Conservation (phyloP, 2,329 filamentous ascomycete species). For the Podosphaera fusca region DNA sequence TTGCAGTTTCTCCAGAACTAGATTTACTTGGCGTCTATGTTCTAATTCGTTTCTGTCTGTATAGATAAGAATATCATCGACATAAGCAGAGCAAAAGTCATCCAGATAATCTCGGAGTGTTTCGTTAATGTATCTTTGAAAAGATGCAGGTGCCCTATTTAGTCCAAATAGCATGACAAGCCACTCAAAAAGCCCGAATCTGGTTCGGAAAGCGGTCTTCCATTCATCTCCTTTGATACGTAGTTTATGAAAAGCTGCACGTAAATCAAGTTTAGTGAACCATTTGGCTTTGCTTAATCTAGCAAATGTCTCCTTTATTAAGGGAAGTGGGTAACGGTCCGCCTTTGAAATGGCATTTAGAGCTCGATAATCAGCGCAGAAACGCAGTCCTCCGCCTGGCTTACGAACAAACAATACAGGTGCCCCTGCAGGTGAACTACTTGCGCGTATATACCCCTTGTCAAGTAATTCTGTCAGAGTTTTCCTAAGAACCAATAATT, state of each 20-base stretch:
- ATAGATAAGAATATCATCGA: background rate
- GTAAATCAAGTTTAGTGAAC: background rate
- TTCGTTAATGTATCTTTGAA: background rate
- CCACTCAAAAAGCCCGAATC: background rate
- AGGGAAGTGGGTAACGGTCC: constrained; percentile 1
- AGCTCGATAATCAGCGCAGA: background rate
- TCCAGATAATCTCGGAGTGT: background rate
- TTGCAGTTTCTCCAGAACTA: background rate
- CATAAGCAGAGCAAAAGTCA: background rate
- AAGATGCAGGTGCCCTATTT: background rate
- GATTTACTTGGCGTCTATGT: background rate
- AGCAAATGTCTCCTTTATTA: background rate
- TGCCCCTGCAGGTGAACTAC: background rate
- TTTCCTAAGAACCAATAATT: too few relatives aligned
- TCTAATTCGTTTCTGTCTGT: background rate
- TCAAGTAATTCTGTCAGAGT: background rate
- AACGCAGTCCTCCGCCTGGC: background rate
- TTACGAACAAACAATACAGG: background rate
- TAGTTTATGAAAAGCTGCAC: background rate
- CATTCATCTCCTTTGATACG: background rate
- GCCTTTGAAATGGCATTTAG: background rate
- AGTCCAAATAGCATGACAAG: constrained; percentile 2
- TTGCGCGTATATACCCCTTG: background rate
- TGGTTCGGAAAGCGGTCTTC: background rate
- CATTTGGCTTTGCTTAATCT: background rate